Base-by-base conservation (phyloP, 208 protist species). In the Leishmania amazonensis region DNA sequence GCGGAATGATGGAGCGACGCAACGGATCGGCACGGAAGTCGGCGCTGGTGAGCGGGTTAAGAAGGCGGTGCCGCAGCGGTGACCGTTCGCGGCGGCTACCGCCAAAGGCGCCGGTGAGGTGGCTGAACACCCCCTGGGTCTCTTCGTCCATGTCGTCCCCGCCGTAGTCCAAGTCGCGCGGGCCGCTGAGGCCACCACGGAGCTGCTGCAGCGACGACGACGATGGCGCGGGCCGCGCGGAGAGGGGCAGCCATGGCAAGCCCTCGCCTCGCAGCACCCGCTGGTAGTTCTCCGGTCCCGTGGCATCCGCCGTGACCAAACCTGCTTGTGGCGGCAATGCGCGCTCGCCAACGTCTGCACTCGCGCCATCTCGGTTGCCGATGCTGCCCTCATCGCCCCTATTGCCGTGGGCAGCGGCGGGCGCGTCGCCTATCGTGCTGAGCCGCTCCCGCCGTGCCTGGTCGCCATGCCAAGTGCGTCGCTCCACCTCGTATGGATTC, bases 1-100 rank as follows among this genome's bases (percentile, higher is more conserved):
- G 80, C n/a, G 83, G 83, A 11, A 80, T 80, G 75, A 86, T 86
- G 64, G 78, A 60, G 65, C 79, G 83, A 1, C 72, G 78, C 47
- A 86, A 68, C 1, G 78, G 75, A 49, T 86, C 78, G 35, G 76
- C 72, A 45, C 35, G 71, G 57, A 65, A 60, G 38, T 80, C 53
- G 24, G 42, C n/a, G 53, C 51, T 35, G 47, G 45, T 47, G 7
- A 86, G 57, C 31, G 83, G 83, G 49, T 86, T 86, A 13, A 40
- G 60, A 58, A 86, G 77, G 19, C 75, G 73, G 58, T 86, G 78
- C 21, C 83, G 78, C 78, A 83, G 40, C 45, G 45, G n/a, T 28
- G 49, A 49, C 21, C 68, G 47, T 58, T 86, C 78, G 53, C 75
- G 51, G 38, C 53, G 28, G 47, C 31, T 76, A 8, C n/a, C 31